phyloP scores from a whole-genome alignment of 192 early-diverging fungal genomes.

The Chytriomyces confervae region DNA sequence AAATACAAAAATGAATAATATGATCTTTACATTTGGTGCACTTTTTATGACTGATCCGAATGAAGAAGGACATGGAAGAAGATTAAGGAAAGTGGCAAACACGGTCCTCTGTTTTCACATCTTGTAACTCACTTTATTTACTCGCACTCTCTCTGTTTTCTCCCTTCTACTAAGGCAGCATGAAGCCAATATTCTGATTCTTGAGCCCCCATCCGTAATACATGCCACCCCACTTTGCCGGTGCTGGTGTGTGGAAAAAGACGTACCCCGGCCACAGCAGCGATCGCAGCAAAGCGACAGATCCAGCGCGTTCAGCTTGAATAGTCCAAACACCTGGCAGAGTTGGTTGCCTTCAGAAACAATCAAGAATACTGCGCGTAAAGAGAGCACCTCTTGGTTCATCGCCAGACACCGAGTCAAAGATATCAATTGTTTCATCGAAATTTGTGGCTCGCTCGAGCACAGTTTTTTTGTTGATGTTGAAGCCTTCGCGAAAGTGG shows the following conservation, averaged over 20 bases:
- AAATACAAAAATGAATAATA: too few species aligned
- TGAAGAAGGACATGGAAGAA: too few species aligned
- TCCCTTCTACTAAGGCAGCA: conserved; percentile 37
- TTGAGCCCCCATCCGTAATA: conserved; percentile 59
- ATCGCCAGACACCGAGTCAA: conserved; percentile 56
- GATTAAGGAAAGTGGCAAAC: too few species aligned
- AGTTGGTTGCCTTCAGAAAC: background rate
- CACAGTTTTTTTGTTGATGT: conserved; percentile 53
- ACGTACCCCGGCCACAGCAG: conserved; percentile 65
- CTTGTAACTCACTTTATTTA: too few species aligned
- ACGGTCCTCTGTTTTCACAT: too few species aligned
- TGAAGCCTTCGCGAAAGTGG: conserved; percentile 63
- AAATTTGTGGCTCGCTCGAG: conserved; percentile 52
- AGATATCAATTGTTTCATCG: conserved; percentile 62
- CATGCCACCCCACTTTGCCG: conserved; percentile 54
- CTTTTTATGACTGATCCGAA: too few species aligned
- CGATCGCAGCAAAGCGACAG: conserved; percentile 53
- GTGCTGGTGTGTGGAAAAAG: conserved; percentile 55
- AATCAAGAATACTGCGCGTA: too few species aligned
- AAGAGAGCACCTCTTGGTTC: conserved; percentile 51
- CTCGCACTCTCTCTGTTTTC: too few species aligned
- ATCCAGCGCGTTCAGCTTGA: conserved; percentile 51
- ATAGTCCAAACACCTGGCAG: conserved; percentile 57
- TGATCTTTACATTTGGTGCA: too few species aligned
- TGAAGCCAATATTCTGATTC: conserved; percentile 61